A percentile compares a stretch with the other conserved stretches of the same genome.
Conservation (phyloP, 768 basidiomycete species). For the Dictyophora rubrovolvata region DNA sequence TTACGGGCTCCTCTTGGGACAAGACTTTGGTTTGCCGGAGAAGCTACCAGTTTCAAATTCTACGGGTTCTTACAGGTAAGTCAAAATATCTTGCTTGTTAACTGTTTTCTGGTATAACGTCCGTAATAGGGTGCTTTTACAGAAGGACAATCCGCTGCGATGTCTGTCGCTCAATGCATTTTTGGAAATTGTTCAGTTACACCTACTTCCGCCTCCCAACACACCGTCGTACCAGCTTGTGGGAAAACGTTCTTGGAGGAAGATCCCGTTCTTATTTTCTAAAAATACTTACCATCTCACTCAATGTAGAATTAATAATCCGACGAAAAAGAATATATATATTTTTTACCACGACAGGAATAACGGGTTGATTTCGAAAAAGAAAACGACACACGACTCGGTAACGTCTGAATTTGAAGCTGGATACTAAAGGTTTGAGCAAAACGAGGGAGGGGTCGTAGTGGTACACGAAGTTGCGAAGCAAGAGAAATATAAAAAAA, state of each 20-base stretch:
- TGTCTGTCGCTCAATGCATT: slow-evolving; percentile 34
- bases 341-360: neutral
- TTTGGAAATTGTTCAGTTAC: neutral
- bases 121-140: slow-evolving; percentile 51
- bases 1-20: slow-evolving; percentile 41
- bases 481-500: neutral
- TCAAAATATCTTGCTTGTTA: slow-evolving; percentile 3
- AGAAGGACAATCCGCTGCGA: slow-evolving; percentile 37
- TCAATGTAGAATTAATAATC: neutral
- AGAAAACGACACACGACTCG: neutral
- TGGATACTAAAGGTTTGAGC: neutral
- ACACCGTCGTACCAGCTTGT: neutral
- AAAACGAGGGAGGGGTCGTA: neutral
- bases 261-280: neutral
- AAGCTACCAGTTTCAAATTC: slow-evolving; percentile 47
- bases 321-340: neutral
- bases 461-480: neutral
- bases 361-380: neutral
- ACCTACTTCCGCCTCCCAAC: neutral
- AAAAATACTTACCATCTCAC: neutral
- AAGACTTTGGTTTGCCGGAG: slow-evolving; percentile 53
- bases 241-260: slow-evolving; percentile 9
- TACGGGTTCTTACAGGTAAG: slow-evolving; percentile 33
- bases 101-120: slow-evolving; percentile 23
- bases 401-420: neutral